Conservation (phyloP, 1,139 yeast genomes). For the Petasospora fabianii region DNA sequence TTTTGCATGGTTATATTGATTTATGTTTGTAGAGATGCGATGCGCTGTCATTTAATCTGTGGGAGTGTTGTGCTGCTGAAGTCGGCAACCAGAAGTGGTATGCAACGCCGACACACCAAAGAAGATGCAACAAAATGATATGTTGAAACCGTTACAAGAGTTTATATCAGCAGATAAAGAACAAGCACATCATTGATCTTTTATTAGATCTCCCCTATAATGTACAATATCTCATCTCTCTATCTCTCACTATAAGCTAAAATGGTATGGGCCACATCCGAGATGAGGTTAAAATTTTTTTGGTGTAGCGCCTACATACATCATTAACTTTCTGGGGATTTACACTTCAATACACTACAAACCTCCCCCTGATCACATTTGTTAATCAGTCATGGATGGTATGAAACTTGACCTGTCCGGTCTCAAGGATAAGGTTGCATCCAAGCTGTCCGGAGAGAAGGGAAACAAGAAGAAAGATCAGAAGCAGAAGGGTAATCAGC, state of each 20-base stretch:
- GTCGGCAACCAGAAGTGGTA: not conserved
- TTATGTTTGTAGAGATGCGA: too few species aligned
- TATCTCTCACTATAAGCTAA: not conserved
- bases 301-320: not conserved
- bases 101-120: not conserved
- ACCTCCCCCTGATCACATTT: not conserved
- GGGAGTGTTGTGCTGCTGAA: not conserved
- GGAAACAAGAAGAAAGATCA: constrained; percentile 16
- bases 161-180: too few species aligned
- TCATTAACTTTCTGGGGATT: not conserved
- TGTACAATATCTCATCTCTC: too few species aligned
- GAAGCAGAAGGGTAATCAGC: constrained; percentile 7
- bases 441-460: constrained; percentile 18
- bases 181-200: too few species aligned
- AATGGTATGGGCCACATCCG: constrained; percentile 16
- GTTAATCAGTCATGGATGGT: constrained; percentile 22
- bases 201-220: too few species aligned
- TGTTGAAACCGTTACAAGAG: too few species aligned
- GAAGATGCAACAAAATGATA: not conserved
- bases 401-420: constrained; percentile 29
- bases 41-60: too few species aligned
- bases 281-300: constrained; percentile 21
- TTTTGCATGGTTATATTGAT: constrained; percentile 6
- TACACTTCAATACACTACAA: not conserved
- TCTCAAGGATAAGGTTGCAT: constrained; percentile 29